Conservation (phyloP, 352 stramenopile genomes). For the Globisporangium solare region DNA sequence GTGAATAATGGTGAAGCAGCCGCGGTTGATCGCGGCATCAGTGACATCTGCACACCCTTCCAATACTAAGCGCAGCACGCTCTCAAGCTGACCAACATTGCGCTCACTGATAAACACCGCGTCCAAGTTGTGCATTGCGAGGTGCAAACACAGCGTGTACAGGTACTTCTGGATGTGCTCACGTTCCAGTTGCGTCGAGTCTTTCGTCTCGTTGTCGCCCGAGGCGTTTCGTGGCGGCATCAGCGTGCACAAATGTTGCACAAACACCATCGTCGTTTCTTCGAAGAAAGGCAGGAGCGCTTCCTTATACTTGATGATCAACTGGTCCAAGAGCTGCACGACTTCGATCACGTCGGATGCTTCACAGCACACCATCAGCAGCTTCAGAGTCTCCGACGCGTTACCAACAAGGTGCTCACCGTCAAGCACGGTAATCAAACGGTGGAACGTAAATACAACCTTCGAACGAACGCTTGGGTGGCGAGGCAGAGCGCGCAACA, state of each 20-base stretch:
- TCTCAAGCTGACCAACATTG: slow-evolving; percentile 65
- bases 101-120: slow-evolving; percentile 54
- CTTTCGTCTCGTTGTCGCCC: slow-evolving; percentile 53
- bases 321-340: slow-evolving; percentile 78
- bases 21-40: slow-evolving; percentile 71
- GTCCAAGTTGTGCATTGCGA: slow-evolving; percentile 68
- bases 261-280: slow-evolving; percentile 55
- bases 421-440: slow-evolving; percentile 69
- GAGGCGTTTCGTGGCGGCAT: slow-evolving; percentile 55
- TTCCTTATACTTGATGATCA: slow-evolving; percentile 85
- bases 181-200: slow-evolving; percentile 67
- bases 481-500: slow-evolving; percentile 46
- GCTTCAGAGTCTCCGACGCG: slow-evolving; percentile 49
- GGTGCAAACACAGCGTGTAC: slow-evolving; percentile 74
- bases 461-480: slow-evolving; percentile 64
- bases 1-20: slow-evolving; percentile 69
- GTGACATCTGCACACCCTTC: slow-evolving; percentile 64
- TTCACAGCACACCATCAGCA: slow-evolving; percentile 62
- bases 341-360: slow-evolving; percentile 69
- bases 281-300: slow-evolving; percentile 65
- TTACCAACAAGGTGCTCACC: slow-evolving; percentile 64
- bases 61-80: slow-evolving; percentile 58
- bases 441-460: slow-evolving; percentile 77
- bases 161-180: slow-evolving; percentile 79
- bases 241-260: slow-evolving; percentile 63